A percentile compares a stretch with the other conserved stretches of the same genome.
Evolutionary conservation across 805 yeast species (phyloP).

Genomic region (Ogataea methanolica): DNA sequence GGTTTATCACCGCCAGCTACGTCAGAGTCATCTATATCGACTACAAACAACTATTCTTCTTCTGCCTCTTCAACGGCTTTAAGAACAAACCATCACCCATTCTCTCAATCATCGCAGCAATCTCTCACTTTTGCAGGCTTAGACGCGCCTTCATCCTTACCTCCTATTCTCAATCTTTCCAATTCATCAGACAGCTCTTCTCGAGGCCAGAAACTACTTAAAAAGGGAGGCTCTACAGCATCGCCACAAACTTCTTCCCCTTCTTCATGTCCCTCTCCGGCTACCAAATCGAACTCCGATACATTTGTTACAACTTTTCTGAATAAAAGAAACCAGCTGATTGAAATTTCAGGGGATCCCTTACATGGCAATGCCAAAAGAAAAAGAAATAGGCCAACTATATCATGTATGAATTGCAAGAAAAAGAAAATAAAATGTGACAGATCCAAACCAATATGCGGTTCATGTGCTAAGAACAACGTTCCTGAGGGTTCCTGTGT

Average conservation of each 20-base stretch:
- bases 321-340: constrained; percentile 14
- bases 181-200: no score
- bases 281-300: not conserved
- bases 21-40: no score
- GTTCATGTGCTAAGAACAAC: constrained; percentile 25
- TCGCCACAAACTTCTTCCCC: not conserved
- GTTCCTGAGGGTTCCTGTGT: constrained; percentile 20
- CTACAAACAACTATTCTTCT: no score
- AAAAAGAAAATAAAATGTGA: constrained; percentile 45
- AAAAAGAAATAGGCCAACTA: constrained; percentile 44
- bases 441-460: constrained; percentile 30
- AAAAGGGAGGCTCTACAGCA: no score
- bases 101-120: no score
- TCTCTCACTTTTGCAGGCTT: no score
- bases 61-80: no score
- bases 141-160: no score
- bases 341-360: constrained; percentile 12
- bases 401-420: constrained; percentile 38
- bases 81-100: no score
- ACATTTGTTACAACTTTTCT: constrained; percentile 14
- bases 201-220: no score
- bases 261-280: not conserved
- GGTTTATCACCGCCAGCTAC: no score
- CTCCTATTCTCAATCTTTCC: no score
- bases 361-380: constrained; percentile 17